Base-by-base conservation (phyloP, 345 rosid species). In the Stellera chamaejasme region DNA sequence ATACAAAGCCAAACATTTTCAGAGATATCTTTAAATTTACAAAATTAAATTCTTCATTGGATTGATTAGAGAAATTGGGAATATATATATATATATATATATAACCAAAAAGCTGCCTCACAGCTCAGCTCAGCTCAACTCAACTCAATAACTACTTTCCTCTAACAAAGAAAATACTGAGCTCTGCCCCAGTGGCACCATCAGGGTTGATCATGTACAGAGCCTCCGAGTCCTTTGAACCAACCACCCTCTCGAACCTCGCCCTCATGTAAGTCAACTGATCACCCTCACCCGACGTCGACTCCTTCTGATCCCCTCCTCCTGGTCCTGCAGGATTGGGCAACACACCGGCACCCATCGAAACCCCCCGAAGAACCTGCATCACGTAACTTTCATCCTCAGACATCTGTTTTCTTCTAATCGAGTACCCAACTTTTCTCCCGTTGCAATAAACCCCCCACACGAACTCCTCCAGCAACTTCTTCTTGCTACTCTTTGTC, bases 291-390 rank as follows among this genome's bases (percentile, higher is more conserved):
- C 77, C 86, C 3, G 64, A 60, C 7, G 65, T 63, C 6, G 39
- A 32, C 45, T 81, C 93, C 70, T 82, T 79, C 49, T 72, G 81
- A 26, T 67, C 56, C 36, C 75, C 71, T 5, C 75, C 71, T 3
- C n/a, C n/a, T n/a, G n/a, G n/a, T n/a, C n/a, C n/a, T n/a, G n/a
- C n/a, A n/a, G 88, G 87, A 56, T 77, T 53, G 0, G 98, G 98
- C 52, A 92, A 82, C 3, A 92, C 96, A 0, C 98, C 98, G 8
- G 97, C 98, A 0, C 98, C 98, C 98, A 92, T 92, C 10, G 97
- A 88, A 50, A 92, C 95, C 2, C 98, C 97, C 50, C 91, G 66
- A 36, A 92, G 48, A 12, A 80, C 82, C 64, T 88, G 88, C 85
- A 86, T 82, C 54, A 92, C 98, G 62, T 89, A 86, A 58, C 75